These are phyloP conservation scores for Albophoma yamanashiensis DNA, from an alignment of 2,329 filamentous ascomycete genomes.

Conservation along the genomic window DNA sequence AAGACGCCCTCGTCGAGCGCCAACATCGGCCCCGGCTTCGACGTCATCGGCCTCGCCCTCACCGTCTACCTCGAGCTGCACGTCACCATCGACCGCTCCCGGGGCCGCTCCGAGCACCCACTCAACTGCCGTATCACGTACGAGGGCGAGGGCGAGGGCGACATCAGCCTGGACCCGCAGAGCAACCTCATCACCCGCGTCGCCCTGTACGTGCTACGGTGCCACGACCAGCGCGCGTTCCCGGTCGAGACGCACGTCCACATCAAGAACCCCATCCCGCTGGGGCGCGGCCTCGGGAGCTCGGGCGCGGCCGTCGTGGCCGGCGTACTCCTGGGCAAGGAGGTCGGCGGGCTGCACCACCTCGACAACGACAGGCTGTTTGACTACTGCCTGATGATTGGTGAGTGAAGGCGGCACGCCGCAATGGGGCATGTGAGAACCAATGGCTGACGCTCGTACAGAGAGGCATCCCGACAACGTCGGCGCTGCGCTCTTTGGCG, in stretches of 20 bases:
- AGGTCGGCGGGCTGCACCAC: slow-evolving; percentile 66
- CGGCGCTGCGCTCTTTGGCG: slow-evolving; percentile 87
- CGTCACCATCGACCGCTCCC: slow-evolving; percentile 60
- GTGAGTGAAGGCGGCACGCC: slow-evolving; percentile 24
- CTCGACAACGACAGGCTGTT: slow-evolving; percentile 74
- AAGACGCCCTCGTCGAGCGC: slow-evolving; percentile 87
- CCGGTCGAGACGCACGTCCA: slow-evolving; percentile 82
- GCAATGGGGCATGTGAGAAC: neutral
- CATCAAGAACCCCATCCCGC: slow-evolving; percentile 89
- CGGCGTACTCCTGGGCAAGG: slow-evolving; percentile 85
- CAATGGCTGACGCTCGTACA: slow-evolving; percentile 15
- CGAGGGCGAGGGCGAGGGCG: slow-evolving; percentile 67
- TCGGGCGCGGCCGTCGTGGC: slow-evolving; percentile 93
- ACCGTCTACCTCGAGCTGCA: slow-evolving; percentile 87
- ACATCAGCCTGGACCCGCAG: slow-evolving; percentile 75
- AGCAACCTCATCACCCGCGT: slow-evolving; percentile 90
- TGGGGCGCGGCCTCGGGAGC: slow-evolving; percentile 87
- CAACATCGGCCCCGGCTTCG: slow-evolving; percentile 96
- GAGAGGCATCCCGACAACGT: slow-evolving; percentile 91
- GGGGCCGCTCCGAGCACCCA: slow-evolving; percentile 42
- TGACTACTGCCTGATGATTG: slow-evolving; percentile 97
- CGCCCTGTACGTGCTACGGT: slow-evolving; percentile 87
- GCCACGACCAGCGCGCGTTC: slow-evolving; percentile 78
- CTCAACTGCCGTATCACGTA: slow-evolving; percentile 88
- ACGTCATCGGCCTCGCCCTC: slow-evolving; percentile 91